Evolutionary conservation across 2,329 filamentous ascomycete genomes (phyloP), one percentile per base, ranked within the genome.

Genomic region (Xylaria sp.): DNA sequence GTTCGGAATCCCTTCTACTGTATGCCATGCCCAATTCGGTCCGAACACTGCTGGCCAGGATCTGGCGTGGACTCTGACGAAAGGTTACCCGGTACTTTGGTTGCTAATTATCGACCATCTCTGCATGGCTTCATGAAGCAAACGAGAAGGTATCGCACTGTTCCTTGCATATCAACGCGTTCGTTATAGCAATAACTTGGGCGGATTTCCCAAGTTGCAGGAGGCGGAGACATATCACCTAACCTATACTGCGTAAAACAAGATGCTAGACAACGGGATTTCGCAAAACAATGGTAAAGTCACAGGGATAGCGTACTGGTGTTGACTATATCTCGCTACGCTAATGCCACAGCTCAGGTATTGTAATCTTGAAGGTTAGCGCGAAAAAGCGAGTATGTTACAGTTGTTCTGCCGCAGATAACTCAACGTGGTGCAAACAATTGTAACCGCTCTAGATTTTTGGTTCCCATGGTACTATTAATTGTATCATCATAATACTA

Each of bases 391-490:
- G 34, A 48, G 54, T 36, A 19, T 11, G 30, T 34, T 8, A 36
- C 17, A 14, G 30, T 21, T 32, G 9, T 6, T 56, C 48, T 50
- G 53, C 27, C 53, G 21, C 11, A 50, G 21, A 55, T 48, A 14
- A 45, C 12, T 9, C 32, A 24, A 24, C 48, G 21, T 42, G 8
- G 19, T 54, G 36, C 11, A 50, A 67, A 36, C 34, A 5, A 19
- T 54, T n/a, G 17, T 39, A 17, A n/a, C 34, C 7, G 50, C 51
- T 51, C 64, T 66, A 51, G 57, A 57, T 14, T 58, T 17, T 8
- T n/a, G 45, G 32, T 24, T 57, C n/a, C 48, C 17, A 27, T 57
- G 34, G 64, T 61, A 45, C 53, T 45, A 56, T 64, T 39, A 30
- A 58, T 9, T n/a, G 9, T 48, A 14, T 36, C 36, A n/a, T 45